phyloP scores from a whole-genome alignment of 106 monocot species.

The Allium cepa region DNA sequence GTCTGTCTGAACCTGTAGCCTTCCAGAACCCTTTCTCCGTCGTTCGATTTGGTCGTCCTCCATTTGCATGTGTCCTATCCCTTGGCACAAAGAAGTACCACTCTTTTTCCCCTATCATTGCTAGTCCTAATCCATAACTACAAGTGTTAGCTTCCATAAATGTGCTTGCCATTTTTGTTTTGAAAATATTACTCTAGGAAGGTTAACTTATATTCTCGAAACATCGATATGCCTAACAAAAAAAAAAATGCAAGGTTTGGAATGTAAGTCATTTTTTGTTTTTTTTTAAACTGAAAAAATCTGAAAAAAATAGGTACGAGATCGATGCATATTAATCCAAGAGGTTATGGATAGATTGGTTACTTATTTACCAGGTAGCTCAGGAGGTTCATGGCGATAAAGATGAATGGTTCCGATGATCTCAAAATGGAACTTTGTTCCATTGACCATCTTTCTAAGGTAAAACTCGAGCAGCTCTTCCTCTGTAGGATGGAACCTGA shows the following conservation, averaged over 20 bases:
- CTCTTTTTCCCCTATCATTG: constrained; percentile 75
- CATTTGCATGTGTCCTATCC: constrained; percentile 40
- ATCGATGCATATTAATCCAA: neutral
- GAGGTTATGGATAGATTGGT: neutral
- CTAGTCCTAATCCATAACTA: constrained; percentile 23
- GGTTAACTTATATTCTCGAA: no score
- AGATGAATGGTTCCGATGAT: constrained; percentile 57
- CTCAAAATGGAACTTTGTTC: constrained; percentile 39
- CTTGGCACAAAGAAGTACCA: constrained; percentile 97
- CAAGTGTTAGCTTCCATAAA: no score
- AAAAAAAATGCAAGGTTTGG: neutral
- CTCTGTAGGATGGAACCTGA: constrained; percentile 87
- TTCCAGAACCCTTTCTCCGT: constrained; percentile 90
- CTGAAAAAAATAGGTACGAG: neutral
- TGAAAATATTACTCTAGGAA: no score
- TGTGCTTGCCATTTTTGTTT: no score
- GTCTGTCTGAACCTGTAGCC: constrained; percentile 81
- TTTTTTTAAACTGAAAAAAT: neutral
- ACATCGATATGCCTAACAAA: neutral
- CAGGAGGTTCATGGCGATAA: constrained; percentile 71
- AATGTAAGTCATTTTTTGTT: no score
- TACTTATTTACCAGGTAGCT: constrained; percentile 41
- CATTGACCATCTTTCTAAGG: constrained; percentile 28
- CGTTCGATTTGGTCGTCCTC: constrained; percentile 69
- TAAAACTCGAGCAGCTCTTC: constrained; percentile 89